Percentiles rank a stretch among this genome's conserved stretches.
phyloP scores from a whole-genome alignment of 2,329 filamentous ascomycete species.

The Eutypa lata region DNA sequence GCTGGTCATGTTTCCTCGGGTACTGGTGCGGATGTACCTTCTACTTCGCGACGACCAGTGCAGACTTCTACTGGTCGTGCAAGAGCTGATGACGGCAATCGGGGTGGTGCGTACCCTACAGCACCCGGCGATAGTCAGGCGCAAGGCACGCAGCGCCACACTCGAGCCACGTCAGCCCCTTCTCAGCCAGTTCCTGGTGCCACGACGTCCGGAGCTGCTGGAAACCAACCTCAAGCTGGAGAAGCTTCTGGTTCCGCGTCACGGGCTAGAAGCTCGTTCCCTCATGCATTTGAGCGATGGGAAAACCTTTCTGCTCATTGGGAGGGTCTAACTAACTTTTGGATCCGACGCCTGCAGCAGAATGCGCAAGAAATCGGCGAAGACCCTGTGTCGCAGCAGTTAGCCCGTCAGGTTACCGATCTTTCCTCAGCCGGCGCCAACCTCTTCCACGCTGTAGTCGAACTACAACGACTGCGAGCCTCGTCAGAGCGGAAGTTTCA shows the following conservation, averaged over 20 bases:
- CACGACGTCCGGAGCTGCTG: slow-evolving; percentile 18
- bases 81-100: slow-evolving; percentile 15
- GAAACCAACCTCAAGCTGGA: slow-evolving; percentile 25
- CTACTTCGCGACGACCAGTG: slow-evolving; percentile 16
- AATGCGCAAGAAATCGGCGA: slow-evolving; percentile 82
- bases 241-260: slow-evolving; percentile 29
- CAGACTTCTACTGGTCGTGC: slow-evolving; percentile 19
- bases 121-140: slow-evolving; percentile 14
- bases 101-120: slow-evolving; percentile 12
- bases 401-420: slow-evolving; percentile 92
- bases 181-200: slow-evolving; percentile 14
- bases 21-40: slow-evolving; percentile 10
- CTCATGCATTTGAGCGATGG: slow-evolving; percentile 97
- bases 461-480: slow-evolving; percentile 87
- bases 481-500: slow-evolving; percentile 98
- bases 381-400: slow-evolving; percentile 80
- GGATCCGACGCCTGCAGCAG: slow-evolving; percentile 89
- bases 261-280: slow-evolving; percentile 68
- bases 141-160: slow-evolving; percentile 23
- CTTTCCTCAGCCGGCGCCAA: slow-evolving; percentile 97
- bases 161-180: slow-evolving; percentile 15
- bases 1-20: slow-evolving; percentile 19
- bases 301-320: slow-evolving; percentile 95
- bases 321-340: slow-evolving; percentile 96
- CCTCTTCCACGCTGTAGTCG: slow-evolving; percentile 94